Evolutionary conservation across 2,329 filamentous ascomycete species (phyloP).

Genomic region (Xylaria sp.): DNA sequence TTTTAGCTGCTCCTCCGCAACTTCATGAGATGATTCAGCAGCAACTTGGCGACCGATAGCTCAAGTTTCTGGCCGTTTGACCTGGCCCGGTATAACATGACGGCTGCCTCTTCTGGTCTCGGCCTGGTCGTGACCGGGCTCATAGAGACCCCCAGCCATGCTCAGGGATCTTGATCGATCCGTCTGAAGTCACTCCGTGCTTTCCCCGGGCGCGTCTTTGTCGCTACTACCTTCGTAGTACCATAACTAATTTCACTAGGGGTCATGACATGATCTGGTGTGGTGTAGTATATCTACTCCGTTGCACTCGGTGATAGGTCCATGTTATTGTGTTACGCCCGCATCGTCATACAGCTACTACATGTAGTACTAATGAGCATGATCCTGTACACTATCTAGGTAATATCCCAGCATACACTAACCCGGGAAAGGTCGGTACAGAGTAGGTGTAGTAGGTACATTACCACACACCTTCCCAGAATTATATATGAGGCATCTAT

Average conservation of each 20-base stretch:
- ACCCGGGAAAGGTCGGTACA: too few species aligned
- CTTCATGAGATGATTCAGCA: constrained; percentile 14
- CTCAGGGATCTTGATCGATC: constrained; percentile 15
- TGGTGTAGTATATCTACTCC: background rate
- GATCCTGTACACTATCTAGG: background rate
- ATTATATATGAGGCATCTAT: background rate
- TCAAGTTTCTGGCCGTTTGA: background rate
- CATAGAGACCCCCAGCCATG: background rate
- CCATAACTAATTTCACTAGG: constrained; percentile 2
- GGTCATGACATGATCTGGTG: background rate
- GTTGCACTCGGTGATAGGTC: constrained; percentile 9
- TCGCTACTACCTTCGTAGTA: background rate
- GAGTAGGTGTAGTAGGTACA: background rate
- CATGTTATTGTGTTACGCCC: constrained; percentile 16
- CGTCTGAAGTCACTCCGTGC: constrained; percentile 1
- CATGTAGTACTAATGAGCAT: background rate
- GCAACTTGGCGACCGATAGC: background rate
- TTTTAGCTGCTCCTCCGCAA: background rate
- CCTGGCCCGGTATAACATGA: constrained; percentile 3
- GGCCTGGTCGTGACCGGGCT: too few species aligned
- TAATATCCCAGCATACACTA: background rate
- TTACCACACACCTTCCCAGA: background rate
- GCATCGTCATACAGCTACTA: constrained; percentile 3
- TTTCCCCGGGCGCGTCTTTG: background rate
- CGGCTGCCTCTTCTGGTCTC: constrained; percentile 8